Base-by-base conservation (phyloP, 2,329 filamentous ascomycete species). In the Claviceps fusiformis region DNA sequence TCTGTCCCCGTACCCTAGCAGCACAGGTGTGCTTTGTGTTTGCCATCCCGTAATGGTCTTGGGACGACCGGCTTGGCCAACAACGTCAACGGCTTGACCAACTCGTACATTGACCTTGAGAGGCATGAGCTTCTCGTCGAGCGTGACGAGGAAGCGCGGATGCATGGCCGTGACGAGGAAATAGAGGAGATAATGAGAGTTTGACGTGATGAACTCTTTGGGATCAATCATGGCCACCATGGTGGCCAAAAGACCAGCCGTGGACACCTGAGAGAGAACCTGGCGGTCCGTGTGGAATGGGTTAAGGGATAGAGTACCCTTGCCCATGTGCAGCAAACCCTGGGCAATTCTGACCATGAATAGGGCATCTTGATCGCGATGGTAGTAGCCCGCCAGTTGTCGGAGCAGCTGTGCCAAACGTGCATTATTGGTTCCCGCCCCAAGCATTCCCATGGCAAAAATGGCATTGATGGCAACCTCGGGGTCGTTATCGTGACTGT, bases 41-140 rank as follows among this genome's bases (percentile, higher is more conserved):
- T 98, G 93, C 93, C 93, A 98, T 54, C 93, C 93, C 10, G 93
- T 98, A 65, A 98, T 98, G 2, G 93, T 98, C 85, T 98, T 97
- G 62, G 93, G 93, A 59, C 92, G 82, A 68, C 93, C 93, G 13
- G 95, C 93, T 71, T 97, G 93, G 53, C 93, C 95, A 45, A 98
- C 93, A 46, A 98, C 91, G 68, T 98, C 93, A 24, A 98, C 95
- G 17, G 95, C 93, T 73, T 98, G 95, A 70, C 93, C 93, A 48
- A 98, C 92, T 37, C 93, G 87, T 17, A 98, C 93, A 64, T 96
- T 97, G 66, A 97, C 91, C 54, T 89, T 92, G 59, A 98, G 75
- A 5, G 93, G 93, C 73, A 95, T 87, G 55, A 98, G 80, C 59
- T 96, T 81, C 76, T 98, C 93, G 64, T 97, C 91, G 4, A 98